These are phyloP conservation scores for Rhynchospora pubera DNA, from an alignment of 176 grass and related monocot species.

Conservation along the genomic window DNA sequence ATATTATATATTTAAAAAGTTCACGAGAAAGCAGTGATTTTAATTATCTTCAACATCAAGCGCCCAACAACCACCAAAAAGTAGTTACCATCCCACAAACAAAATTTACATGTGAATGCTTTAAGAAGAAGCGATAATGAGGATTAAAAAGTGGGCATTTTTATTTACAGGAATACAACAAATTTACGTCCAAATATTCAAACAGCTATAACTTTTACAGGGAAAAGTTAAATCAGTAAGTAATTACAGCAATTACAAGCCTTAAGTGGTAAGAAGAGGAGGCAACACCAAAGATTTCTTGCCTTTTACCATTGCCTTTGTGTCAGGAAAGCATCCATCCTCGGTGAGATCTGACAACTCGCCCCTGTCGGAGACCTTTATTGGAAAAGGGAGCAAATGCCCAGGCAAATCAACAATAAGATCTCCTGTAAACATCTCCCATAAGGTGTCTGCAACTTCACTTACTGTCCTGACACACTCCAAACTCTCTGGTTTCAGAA, in stretches of 20 bases:
- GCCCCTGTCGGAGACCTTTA: constrained; percentile 50
- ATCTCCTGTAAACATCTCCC: constrained; percentile 55
- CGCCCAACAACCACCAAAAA: background rate
- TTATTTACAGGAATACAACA: background rate
- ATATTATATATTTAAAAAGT: background rate
- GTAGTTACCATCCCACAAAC: background rate
- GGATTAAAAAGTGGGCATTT: background rate
- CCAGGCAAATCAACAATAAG: constrained; percentile 48
- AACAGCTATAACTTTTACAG: background rate
- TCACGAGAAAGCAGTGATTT: background rate
- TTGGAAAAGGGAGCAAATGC: constrained; percentile 75
- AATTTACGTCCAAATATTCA: background rate
- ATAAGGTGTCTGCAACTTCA: constrained; percentile 32
- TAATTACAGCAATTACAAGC: background rate
- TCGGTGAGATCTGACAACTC: constrained; percentile 40
- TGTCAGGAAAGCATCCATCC: constrained; percentile 68
- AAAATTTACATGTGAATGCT: background rate
- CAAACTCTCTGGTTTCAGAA: constrained; percentile 50
- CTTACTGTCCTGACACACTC: constrained; percentile 58
- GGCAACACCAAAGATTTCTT: constrained; percentile 47
- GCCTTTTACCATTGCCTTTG: constrained; percentile 50
- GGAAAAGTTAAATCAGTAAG: background rate
- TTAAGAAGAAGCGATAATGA: background rate
- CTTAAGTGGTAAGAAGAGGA: constrained; percentile 68
- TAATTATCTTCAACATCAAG: too few species aligned